phyloP scores from a whole-genome alignment of 805 yeast genomes.

The Dipodascopsis tothii region DNA sequence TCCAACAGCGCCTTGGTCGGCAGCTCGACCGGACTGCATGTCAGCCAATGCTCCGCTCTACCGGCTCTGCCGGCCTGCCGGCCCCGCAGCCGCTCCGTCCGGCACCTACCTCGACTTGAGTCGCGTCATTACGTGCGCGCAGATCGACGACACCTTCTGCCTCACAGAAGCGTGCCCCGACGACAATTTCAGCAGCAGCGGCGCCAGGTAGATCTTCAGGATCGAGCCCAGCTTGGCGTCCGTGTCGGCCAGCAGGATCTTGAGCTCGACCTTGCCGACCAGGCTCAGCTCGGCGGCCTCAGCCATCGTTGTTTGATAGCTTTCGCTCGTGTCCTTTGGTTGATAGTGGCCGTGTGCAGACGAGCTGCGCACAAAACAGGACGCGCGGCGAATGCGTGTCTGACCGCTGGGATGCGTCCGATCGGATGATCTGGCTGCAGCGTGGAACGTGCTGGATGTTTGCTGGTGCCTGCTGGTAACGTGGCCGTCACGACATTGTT shows the following conservation, averaged over 20 bases:
- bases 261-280: conserved; percentile 60
- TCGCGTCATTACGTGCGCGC: conserved; percentile 62
- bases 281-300: conserved; percentile 48
- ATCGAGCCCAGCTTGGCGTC: conserved; percentile 57
- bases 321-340: too few relatives aligned
- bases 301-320: conserved; percentile 16
- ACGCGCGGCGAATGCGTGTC: too few relatives aligned
- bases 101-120: conserved; percentile 38
- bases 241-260: conserved; percentile 67
- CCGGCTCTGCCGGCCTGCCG: background rate
- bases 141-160: conserved; percentile 54
- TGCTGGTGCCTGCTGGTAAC: too few relatives aligned
- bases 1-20: conserved; percentile 57
- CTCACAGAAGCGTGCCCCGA: conserved; percentile 64
- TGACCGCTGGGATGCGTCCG: too few relatives aligned
- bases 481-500: too few relatives aligned
- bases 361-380: too few relatives aligned
- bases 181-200: conserved; percentile 68
- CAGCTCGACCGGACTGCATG: conserved; percentile 37
- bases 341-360: too few relatives aligned
- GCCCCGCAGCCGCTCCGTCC: background rate
- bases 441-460: too few relatives aligned
- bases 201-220: conserved; percentile 59
- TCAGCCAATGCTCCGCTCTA: too few relatives aligned
- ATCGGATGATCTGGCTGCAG: too few relatives aligned